phyloP scores from a whole-genome alignment of 148 eudicot species.

The Rhododendron ovatum region DNA sequence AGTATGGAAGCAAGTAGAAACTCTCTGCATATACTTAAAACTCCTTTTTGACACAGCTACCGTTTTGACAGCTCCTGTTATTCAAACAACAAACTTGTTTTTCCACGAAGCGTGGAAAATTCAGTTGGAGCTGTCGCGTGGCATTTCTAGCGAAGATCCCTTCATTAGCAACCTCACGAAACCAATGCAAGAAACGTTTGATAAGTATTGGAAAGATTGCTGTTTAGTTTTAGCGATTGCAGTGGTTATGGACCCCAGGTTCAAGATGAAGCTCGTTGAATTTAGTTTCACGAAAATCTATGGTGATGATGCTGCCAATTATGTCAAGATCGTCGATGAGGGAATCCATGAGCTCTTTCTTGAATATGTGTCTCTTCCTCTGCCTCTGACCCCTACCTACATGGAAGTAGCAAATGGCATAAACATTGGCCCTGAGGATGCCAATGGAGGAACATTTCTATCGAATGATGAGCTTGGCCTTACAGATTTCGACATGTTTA shows the following conservation, averaged over 20 bases:
- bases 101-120: conserved; percentile 92
- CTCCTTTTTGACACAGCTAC: conserved; percentile 63
- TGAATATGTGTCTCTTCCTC: conserved; percentile 58
- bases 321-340: conserved; percentile 59
- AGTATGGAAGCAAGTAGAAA: conserved; percentile 67
- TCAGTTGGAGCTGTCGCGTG: conserved; percentile 72
- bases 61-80: conserved; percentile 31
- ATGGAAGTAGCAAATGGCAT: conserved; percentile 36
- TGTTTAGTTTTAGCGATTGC: conserved; percentile 69
- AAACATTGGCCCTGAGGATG: conserved; percentile 37
- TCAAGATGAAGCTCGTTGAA: conserved; percentile 93
- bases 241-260: conserved; percentile 88
- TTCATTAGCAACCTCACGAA: conserved; percentile 46
- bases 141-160: conserved; percentile 63
- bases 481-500: conserved; percentile 74
- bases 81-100: conserved; percentile 57
- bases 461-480: conserved; percentile 54
- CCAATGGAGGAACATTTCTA: conserved; percentile 24
- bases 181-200: conserved; percentile 65
- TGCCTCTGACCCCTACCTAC: conserved; percentile 36
- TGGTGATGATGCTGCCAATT: conserved; percentile 56
- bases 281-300: conserved; percentile 81
- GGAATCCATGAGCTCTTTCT: conserved; percentile 81
- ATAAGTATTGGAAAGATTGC: conserved; percentile 64
- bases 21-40: conserved; percentile 52